phyloP scores from a whole-genome alignment of 371 early-diverging fungal species.

The Apophysomyces elegans region DNA sequence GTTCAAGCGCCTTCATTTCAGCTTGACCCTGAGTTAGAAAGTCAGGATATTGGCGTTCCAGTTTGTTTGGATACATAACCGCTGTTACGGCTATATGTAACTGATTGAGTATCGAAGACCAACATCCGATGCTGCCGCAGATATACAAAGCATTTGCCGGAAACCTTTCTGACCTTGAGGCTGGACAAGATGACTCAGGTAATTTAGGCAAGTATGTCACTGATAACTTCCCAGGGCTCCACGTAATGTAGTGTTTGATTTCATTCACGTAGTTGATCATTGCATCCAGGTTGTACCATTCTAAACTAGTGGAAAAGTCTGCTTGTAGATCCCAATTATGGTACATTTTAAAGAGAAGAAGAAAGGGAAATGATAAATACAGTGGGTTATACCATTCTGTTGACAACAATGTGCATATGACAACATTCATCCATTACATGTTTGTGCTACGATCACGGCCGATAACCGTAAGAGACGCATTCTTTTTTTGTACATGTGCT shows the following conservation, averaged over 20 bases:
- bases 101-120: constrained; percentile 9
- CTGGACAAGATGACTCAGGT: constrained; percentile 8
- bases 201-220: constrained; percentile 10
- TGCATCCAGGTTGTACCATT: constrained; percentile 13
- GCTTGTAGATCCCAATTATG: constrained; percentile 1
- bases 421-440: neutral
- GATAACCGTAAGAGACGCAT: neutral
- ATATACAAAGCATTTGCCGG: constrained; percentile 14
- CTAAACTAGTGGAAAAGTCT: neutral
- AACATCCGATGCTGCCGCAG: constrained; percentile 18
- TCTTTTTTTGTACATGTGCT: neutral
- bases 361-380: neutral
- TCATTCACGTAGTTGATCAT: constrained; percentile 14
- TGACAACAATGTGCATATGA: neutral
- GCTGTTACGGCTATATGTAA: neutral
- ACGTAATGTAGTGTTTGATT: constrained; percentile 3
- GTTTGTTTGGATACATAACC: constrained; percentile 13
- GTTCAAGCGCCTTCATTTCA: constrained; percentile 8
- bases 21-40: constrained; percentile 15
- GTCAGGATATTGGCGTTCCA: constrained; percentile 13
- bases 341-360: constrained; percentile 10
- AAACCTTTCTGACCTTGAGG: constrained; percentile 3
- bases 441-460: neutral
- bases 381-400: neutral
- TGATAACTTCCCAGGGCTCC: constrained; percentile 10